These are phyloP conservation scores for Phaeomoniella chlamydospora DNA, from an alignment of 2,329 filamentous ascomycete genomes.

Conservation along the genomic window DNA sequence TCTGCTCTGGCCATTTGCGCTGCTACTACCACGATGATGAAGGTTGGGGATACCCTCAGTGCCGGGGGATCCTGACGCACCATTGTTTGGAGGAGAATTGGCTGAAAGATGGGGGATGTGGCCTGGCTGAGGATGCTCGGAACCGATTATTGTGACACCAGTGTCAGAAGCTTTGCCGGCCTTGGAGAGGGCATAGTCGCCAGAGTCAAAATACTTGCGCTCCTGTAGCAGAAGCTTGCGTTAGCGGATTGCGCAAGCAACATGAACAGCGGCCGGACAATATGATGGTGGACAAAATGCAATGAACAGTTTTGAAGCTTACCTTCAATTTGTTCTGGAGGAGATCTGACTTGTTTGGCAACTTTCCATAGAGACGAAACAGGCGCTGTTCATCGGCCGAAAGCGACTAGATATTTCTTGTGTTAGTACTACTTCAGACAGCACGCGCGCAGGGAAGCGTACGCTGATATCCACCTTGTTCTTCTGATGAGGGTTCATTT, in stretches of 20 bases:
- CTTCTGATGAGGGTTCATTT: constrained; percentile 93
- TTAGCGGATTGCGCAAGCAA: no score
- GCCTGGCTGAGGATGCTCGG: constrained; percentile 85
- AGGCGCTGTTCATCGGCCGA: constrained; percentile 90
- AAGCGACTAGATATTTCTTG: constrained; percentile 50
- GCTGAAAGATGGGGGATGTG: constrained; percentile 83
- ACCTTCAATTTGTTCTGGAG: constrained; percentile 95
- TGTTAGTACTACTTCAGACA: constrained; percentile 8
- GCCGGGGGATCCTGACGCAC: constrained; percentile 22
- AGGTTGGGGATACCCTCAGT: constrained; percentile 22
- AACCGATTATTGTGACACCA: constrained; percentile 84
- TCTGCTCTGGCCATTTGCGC: constrained; percentile 7
- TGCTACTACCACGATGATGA: neutral
- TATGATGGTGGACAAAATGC: no score
- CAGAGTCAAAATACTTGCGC: constrained; percentile 96
- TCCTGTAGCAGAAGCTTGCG: no score
- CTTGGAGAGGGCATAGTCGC: constrained; percentile 92
- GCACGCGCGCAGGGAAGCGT: constrained; percentile 27
- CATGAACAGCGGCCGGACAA: no score
- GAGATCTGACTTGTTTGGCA: constrained; percentile 89
- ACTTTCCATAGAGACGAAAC: constrained; percentile 94
- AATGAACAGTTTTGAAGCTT: no score
- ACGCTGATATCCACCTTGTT: constrained; percentile 97
- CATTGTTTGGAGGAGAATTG: constrained; percentile 29
- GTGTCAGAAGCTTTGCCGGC: constrained; percentile 91